Conservation (phyloP, 1,284 basidiomycete species). For the Sporisorium graminicola region DNA sequence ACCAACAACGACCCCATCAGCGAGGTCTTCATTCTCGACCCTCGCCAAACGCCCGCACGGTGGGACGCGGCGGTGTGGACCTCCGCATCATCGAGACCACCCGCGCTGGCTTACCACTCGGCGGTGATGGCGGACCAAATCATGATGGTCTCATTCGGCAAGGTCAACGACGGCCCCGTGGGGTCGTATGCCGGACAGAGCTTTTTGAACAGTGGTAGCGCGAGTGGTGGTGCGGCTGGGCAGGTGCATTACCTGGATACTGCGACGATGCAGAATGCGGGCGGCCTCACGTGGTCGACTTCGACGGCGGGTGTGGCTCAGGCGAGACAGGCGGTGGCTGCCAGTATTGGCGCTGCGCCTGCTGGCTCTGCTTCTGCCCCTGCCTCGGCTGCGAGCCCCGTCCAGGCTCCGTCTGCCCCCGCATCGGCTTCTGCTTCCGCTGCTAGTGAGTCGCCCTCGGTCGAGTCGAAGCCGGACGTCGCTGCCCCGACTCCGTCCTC, state of each 20-base stretch:
- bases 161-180: slow-evolving; percentile 12
- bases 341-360: slow-evolving; percentile 3
- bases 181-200: slow-evolving; percentile 16
- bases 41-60: slow-evolving; percentile 46
- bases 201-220: slow-evolving; percentile 6
- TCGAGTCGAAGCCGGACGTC: slow-evolving; percentile 14
- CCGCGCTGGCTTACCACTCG: slow-evolving; percentile 67
- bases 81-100: slow-evolving; percentile 26
- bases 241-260: slow-evolving; percentile 37
- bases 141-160: slow-evolving; percentile 67
- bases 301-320: slow-evolving; percentile 19
- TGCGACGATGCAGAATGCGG: slow-evolving; percentile 20
- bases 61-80: slow-evolving; percentile 43
- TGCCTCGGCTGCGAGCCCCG: not conserved
- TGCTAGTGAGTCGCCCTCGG: not conserved
- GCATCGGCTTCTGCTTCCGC: not conserved
- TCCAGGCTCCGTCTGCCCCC: not conserved
- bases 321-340: slow-evolving; percentile 32
- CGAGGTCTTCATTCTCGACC: slow-evolving; percentile 62
- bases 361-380: slow-evolving; percentile 2
- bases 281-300: slow-evolving; percentile 42
- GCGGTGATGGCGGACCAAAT: slow-evolving; percentile 61
- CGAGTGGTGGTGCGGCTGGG: not conserved
- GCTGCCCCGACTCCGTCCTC: slow-evolving; percentile 25
- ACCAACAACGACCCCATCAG: slow-evolving; percentile 43